Conservation (phyloP, 805 yeast genomes). For the Suhomyces canberraensis region DNA sequence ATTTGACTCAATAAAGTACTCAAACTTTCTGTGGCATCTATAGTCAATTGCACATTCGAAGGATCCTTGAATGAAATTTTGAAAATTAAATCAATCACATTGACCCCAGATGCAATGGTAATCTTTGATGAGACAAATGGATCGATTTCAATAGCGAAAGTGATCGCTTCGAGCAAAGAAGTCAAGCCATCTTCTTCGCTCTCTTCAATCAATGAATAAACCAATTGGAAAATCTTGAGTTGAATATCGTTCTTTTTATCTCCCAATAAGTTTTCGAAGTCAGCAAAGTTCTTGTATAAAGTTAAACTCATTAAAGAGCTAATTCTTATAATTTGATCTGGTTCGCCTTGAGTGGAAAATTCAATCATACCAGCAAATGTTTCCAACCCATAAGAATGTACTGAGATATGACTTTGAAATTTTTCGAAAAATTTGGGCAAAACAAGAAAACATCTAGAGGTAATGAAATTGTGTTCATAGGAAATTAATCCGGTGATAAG, state of each 20-base stretch:
- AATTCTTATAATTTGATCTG: constrained; percentile 20
- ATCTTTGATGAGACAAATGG: constrained; percentile 22
- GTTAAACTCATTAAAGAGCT: constrained; percentile 52
- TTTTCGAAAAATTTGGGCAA: constrained; percentile 58
- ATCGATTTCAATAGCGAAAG: constrained; percentile 47
- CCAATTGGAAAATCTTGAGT: constrained; percentile 33
- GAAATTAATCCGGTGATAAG: constrained; percentile 7
- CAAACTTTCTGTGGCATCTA: constrained; percentile 68
- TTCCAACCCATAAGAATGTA: constrained; percentile 29
- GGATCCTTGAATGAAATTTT: constrained; percentile 69
- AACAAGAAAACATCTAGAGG: constrained; percentile 47
- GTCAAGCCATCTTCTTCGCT: constrained; percentile 82
- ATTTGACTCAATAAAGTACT: constrained; percentile 53
- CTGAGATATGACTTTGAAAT: constrained; percentile 36
- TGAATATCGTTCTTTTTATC: constrained; percentile 21
- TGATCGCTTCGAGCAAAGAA: constrained; percentile 66
- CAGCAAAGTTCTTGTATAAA: constrained; percentile 38
- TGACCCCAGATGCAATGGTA: constrained; percentile 14
- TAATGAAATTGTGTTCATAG: constrained; percentile 33
- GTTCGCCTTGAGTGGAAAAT: constrained; percentile 17
- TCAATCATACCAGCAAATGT: constrained; percentile 25
- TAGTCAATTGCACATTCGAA: constrained; percentile 64
- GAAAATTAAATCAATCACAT: constrained; percentile 56
- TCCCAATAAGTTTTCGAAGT: constrained; percentile 9
- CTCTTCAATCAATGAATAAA: constrained; percentile 48